A percentile compares a stretch with the other conserved stretches of the same genome.
Conservation (phyloP, 164 flowering plant species). For the Annona cherimola region DNA sequence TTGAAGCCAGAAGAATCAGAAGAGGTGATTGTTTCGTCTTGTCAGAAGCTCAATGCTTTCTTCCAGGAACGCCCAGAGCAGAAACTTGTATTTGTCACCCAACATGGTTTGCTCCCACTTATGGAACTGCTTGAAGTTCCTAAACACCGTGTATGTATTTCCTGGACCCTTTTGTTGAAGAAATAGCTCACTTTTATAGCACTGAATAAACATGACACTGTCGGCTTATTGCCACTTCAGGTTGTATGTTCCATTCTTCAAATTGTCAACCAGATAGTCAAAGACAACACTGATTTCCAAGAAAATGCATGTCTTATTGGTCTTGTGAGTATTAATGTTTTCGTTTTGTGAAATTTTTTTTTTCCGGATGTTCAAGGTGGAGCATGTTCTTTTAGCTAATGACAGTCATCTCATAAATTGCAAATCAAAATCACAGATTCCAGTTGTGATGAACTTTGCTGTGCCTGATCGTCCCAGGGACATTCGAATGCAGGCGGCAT, state of each 20-base stretch:
- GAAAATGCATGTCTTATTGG: conserved; percentile 99
- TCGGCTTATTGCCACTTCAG: conserved; percentile 32
- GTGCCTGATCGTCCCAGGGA: conserved; percentile 85
- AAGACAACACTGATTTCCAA: conserved; percentile 79
- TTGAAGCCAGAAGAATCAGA: conserved; percentile 89
- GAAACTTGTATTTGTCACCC: conserved; percentile 75
- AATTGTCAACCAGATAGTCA: conserved; percentile 78
- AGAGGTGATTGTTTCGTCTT: conserved; percentile 80
- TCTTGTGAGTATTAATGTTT: conserved; percentile 48
- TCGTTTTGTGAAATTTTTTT: background rate
- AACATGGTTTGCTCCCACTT: conserved; percentile 90
- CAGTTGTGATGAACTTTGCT: conserved; percentile 82
- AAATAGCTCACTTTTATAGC: background rate
- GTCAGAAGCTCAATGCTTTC: conserved; percentile 81
- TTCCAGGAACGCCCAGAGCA: conserved; percentile 96
- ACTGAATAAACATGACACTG: background rate
- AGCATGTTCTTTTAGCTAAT: background rate
- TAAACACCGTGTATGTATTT: conserved; percentile 61
- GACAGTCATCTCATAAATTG: conserved; percentile 2
- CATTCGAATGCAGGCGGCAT: conserved; percentile 95
- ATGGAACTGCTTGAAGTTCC: conserved; percentile 91
- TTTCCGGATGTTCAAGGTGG: background rate
- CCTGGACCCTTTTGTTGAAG: background rate
- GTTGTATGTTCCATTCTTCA: conserved; percentile 90
- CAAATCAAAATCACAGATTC: conserved; percentile 50